Percentiles rank a stretch among this genome's conserved stretches.
These are phyloP conservation scores for Metschnikowia baotianmanensis DNA, from an alignment of 805 yeast species.

Conservation along the genomic window DNA sequence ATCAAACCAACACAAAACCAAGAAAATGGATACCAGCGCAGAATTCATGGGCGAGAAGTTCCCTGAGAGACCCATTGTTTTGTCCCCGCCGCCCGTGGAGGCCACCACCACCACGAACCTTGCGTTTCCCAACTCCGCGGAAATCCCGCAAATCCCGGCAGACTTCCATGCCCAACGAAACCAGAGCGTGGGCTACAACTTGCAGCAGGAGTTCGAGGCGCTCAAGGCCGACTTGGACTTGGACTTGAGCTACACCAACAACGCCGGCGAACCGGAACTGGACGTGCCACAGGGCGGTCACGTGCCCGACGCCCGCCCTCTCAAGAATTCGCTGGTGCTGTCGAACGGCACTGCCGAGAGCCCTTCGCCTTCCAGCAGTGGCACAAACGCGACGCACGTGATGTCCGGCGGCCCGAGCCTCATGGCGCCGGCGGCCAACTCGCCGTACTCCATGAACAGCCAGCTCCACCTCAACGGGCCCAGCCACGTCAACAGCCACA, in stretches of 20 bases:
- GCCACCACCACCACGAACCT: not conserved
- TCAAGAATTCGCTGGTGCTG: not conserved
- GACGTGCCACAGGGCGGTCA: not conserved
- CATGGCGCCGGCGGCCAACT: constrained; percentile 20
- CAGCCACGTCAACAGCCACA: constrained; percentile 5
- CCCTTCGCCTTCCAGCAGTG: not conserved
- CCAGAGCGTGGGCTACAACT: constrained; percentile 45
- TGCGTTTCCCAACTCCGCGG: constrained; percentile 1
- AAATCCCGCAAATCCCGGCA: not conserved
- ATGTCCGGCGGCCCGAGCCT: constrained; percentile 15
- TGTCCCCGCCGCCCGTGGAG: constrained; percentile 39
- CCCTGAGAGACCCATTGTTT: constrained; percentile 37
- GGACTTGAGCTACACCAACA: constrained; percentile 32
- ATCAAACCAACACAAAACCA: not conserved
- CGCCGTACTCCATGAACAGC: constrained; percentile 7
- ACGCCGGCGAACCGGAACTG: not conserved
- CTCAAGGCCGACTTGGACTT: constrained; percentile 45
- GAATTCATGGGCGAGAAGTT: constrained; percentile 6
- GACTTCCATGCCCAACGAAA: constrained; percentile 25
- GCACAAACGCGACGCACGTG: constrained; percentile 4
- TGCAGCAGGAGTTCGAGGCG: constrained; percentile 48
- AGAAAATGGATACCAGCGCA: constrained; percentile 1
- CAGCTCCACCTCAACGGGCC: not conserved
- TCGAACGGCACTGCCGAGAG: constrained; percentile 1
- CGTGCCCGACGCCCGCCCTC: not conserved